Base-by-base conservation (phyloP, 1,139 yeast genomes). In the Kodamaea ohmeri region DNA sequence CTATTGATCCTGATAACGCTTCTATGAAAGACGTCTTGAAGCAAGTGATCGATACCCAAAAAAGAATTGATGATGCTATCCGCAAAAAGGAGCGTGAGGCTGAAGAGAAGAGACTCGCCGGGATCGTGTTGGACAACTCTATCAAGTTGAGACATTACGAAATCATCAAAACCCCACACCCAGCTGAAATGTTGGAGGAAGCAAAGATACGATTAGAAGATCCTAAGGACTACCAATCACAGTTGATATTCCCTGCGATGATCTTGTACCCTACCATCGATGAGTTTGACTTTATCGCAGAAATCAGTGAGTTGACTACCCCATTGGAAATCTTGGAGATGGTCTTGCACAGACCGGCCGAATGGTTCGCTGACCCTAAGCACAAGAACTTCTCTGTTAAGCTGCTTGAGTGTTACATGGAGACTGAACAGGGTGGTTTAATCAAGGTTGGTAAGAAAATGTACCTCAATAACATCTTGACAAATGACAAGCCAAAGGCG, bases 361-460 rank as follows among this genome's bases (percentile, higher is more conserved):
- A 76, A 36, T 89, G 89, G 84, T 86, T 83, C 54, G 73, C 73
- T 16, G 78, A 77, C 40, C 80, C 80, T 4, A 76, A 73, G 45
- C 88, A 81, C 53, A 59, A 61, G 36, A 68, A 80, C 43, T 88
- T 88, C 53, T 60, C 69, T 1, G 63, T 78, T 4, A 76, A 74
- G 48, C 75, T 74, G 40, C 63, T 90, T 25, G 83, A 84, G 40
- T 83, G 84, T 15, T 90, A 71, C 56, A 80, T 87, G 78, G 97
- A 88, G 58, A 88, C 97, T 0, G 71, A 65, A 30, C 55, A 79
- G 2, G 97, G 96, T 29, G 97, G 97, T 0, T 68, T 92, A 43
- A 80, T 90, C 29, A 88, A 87, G 59, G 78, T 86, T 2, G 96
- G 96, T 28, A 85, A 83, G 57, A 87, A 85, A 49, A 76, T 81